Evolutionary conservation across 495 filamentous ascomycete species (phyloP).

Genomic region (Neurospora sp.): DNA sequence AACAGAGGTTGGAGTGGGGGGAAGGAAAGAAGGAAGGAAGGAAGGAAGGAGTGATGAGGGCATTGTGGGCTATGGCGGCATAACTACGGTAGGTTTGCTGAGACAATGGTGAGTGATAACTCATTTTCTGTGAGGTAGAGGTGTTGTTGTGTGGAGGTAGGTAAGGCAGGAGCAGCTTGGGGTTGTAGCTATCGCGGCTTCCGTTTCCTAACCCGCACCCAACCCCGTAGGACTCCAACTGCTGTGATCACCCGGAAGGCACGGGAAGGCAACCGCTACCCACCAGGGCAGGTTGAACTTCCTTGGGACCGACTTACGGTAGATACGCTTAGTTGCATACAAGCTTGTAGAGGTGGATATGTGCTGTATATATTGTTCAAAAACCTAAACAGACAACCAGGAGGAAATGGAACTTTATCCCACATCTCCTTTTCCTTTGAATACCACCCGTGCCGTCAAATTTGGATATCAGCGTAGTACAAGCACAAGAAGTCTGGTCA

Average conservation of each 20-base stretch:
- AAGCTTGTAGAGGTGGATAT: background rate
- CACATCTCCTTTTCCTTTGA: background rate
- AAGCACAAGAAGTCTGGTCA: background rate
- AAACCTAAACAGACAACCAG: background rate
- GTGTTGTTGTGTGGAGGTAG: background rate
- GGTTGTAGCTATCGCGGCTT: background rate
- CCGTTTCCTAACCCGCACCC: background rate
- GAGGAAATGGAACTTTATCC: background rate
- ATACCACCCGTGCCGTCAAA: background rate
- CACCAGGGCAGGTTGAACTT: background rate
- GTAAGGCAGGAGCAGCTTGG: background rate
- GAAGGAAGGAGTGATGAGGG: background rate
- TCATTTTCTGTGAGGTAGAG: background rate
- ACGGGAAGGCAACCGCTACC: background rate
- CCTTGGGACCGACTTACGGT: background rate
- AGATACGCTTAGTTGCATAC: background rate
- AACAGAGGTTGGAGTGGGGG: background rate
- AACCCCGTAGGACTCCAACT: background rate
- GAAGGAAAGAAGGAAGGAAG: background rate
- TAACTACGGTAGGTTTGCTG: background rate
- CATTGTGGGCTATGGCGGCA: background rate
- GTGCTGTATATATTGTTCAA: background rate
- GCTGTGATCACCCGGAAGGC: background rate
- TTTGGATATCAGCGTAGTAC: background rate
- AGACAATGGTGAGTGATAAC: background rate